phyloP scores from a whole-genome alignment of 441 rosid species.

The Aleurites moluccanus region DNA sequence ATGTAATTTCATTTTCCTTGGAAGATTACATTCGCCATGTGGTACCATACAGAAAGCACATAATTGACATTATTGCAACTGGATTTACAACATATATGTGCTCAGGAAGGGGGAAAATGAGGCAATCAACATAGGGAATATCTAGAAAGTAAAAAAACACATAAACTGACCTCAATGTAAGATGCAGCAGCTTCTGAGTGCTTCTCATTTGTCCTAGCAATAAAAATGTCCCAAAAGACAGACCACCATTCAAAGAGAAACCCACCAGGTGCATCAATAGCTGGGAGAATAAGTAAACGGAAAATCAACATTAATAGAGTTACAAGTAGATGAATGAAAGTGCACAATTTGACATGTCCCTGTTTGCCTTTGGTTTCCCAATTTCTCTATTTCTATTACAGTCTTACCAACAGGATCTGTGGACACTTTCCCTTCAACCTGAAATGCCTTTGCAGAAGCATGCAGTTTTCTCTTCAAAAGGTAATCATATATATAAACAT shows the following conservation, averaged over 20 bases:
- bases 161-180: conserved; percentile 40
- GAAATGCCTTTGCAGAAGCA: conserved; percentile 51
- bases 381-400: conserved; percentile 8
- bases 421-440: conserved; percentile 51
- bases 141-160: not conserved
- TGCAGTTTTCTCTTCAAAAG: conserved; percentile 55
- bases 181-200: conserved; percentile 50
- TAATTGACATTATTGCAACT: not conserved
- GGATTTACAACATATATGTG: not conserved
- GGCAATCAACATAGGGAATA: not conserved
- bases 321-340: not conserved
- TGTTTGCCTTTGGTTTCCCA: not conserved
- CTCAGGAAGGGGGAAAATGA: not conserved
- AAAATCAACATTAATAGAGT: conserved; percentile 10
- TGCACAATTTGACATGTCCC: not conserved
- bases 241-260: conserved; percentile 73
- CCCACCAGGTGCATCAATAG: conserved; percentile 62
- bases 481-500: conserved; percentile 57
- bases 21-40: not conserved
- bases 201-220: conserved; percentile 49
- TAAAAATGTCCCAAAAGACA: no score
- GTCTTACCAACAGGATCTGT: conserved; percentile 54
- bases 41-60: not conserved
- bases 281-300: conserved; percentile 29
- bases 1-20: not conserved